A percentile compares a stretch with the other conserved stretches of the same genome.
These are phyloP conservation scores for Paecilomyces sp. DNA, from an alignment of 2,329 filamentous ascomycete species.

Conservation along the genomic window DNA sequence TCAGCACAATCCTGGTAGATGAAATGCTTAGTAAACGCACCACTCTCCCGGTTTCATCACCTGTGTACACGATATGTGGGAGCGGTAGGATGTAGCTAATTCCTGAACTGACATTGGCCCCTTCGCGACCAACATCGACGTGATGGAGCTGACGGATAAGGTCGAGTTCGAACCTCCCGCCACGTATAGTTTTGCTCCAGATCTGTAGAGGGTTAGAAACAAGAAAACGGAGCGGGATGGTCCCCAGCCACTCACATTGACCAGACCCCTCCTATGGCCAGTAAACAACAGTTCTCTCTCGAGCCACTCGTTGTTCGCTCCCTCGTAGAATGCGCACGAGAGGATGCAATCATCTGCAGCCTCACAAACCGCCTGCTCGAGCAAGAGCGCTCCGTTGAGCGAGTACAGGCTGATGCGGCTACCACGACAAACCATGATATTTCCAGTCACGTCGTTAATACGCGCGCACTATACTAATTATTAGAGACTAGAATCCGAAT, in stretches of 20 bases:
- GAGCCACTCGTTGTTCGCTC: slow-evolving; percentile 82
- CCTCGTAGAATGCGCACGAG: slow-evolving; percentile 88
- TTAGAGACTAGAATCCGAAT: slow-evolving; percentile 4
- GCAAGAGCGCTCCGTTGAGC: slow-evolving; percentile 74
- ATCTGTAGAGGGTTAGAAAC: slow-evolving; percentile 30
- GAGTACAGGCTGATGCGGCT: slow-evolving; percentile 72
- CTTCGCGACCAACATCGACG: slow-evolving; percentile 59
- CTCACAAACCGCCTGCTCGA: slow-evolving; percentile 75
- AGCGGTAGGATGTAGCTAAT: slow-evolving; percentile 84
- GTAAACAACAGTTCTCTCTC: slow-evolving; percentile 83
- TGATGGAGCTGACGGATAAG: slow-evolving; percentile 78
- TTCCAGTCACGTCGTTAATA: slow-evolving; percentile 86
- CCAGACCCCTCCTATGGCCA: slow-evolving; percentile 73
- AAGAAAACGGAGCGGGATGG: slow-evolving; percentile 10
- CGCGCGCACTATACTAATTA: slow-evolving; percentile 59
- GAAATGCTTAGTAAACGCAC: slow-evolving; percentile 46
- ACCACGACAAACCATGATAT: slow-evolving; percentile 78
- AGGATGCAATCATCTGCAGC: slow-evolving; percentile 67
- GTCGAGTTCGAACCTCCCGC: slow-evolving; percentile 67
- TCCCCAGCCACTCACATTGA: slow-evolving; percentile 50
- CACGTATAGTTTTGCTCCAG: slow-evolving; percentile 50
- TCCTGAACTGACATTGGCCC: slow-evolving; percentile 51
- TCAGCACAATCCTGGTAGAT: slow-evolving; percentile 11
- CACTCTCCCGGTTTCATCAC: slow-evolving; percentile 87
- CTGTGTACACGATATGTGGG: slow-evolving; percentile 79